Conservation (phyloP, 768 basidiomycete genomes). For the Udeniomyces megalosporus region DNA sequence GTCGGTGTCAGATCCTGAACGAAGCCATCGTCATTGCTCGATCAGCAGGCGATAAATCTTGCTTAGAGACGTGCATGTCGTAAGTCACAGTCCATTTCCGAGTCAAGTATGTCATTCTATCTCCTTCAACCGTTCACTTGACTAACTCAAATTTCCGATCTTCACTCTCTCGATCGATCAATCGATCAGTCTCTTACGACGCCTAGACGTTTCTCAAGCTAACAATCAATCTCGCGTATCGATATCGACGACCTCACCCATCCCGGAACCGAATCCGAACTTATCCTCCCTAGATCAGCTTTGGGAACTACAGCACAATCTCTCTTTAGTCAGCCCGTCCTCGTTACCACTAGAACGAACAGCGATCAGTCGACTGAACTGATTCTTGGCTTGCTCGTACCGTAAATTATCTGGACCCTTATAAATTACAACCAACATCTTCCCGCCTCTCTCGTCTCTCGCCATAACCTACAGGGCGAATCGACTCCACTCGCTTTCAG, state of each 20-base stretch:
- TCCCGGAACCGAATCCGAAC: neutral
- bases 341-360: no score
- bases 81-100: neutral
- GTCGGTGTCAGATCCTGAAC: conserved; percentile 39
- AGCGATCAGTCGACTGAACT: no score
- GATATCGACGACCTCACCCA: neutral
- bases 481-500: neutral
- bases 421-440: neutral
- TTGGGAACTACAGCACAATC: neutral
- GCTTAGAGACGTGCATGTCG: conserved; percentile 49
- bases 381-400: no score
- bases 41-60: conserved; percentile 50
- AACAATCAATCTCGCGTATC: neutral
- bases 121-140: no score
- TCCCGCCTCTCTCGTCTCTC: neutral
- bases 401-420: no score
- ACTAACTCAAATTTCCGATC: no score
- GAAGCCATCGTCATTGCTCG: conserved; percentile 69
- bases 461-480: neutral
- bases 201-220: neutral
- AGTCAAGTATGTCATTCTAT: no score
- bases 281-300: conserved; percentile 4
- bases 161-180: neutral
- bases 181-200: neutral
- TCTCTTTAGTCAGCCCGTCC: neutral